A percentile compares a stretch with the other conserved stretches of the same genome.
Conservation (phyloP, 768 basidiomycete genomes). For the Tulasnella sp. region DNA sequence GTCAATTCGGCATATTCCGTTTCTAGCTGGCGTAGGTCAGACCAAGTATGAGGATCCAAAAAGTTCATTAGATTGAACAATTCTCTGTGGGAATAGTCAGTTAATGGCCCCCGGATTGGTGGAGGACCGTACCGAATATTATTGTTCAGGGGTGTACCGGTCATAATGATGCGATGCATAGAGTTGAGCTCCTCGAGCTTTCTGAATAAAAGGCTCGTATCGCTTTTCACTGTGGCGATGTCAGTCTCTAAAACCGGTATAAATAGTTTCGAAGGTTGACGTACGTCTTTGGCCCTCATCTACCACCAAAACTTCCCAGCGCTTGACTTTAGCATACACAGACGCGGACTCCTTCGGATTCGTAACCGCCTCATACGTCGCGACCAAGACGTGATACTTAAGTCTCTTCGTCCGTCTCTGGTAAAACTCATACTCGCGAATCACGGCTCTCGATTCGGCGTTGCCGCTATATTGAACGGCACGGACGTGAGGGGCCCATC, state of each 20-base stretch:
- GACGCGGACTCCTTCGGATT: slow-evolving; percentile 52
- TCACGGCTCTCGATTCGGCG: slow-evolving; percentile 60
- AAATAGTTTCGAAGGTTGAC: slow-evolving; percentile 25
- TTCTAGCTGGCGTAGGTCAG: slow-evolving; percentile 59
- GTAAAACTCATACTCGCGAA: slow-evolving; percentile 69
- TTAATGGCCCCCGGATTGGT: too few relatives aligned
- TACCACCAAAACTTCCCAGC: slow-evolving; percentile 90
- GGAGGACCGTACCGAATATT: slow-evolving; percentile 43
- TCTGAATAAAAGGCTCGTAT: slow-evolving; percentile 64
- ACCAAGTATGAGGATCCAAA: slow-evolving; percentile 66
- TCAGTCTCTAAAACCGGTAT: slow-evolving; percentile 15
- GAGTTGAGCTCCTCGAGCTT: slow-evolving; percentile 68
- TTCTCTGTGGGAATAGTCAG: slow-evolving; percentile 41
- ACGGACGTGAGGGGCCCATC: slow-evolving; percentile 52
- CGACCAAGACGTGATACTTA: slow-evolving; percentile 81
- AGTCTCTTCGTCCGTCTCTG: slow-evolving; percentile 40
- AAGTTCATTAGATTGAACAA: slow-evolving; percentile 97
- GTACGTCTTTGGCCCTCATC: slow-evolving; percentile 87
- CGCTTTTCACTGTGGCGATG: slow-evolving; percentile 58
- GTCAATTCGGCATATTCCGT: slow-evolving; percentile 58
- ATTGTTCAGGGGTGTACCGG: slow-evolving; percentile 95
- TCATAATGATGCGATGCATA: slow-evolving; percentile 76
- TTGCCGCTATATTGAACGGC: slow-evolving; percentile 85
- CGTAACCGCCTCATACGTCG: slow-evolving; percentile 81
- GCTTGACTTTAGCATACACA: slow-evolving; percentile 67